Base-by-base conservation (phyloP, 352 stramenopile genomes). In the Nothophytophthora sp. region DNA sequence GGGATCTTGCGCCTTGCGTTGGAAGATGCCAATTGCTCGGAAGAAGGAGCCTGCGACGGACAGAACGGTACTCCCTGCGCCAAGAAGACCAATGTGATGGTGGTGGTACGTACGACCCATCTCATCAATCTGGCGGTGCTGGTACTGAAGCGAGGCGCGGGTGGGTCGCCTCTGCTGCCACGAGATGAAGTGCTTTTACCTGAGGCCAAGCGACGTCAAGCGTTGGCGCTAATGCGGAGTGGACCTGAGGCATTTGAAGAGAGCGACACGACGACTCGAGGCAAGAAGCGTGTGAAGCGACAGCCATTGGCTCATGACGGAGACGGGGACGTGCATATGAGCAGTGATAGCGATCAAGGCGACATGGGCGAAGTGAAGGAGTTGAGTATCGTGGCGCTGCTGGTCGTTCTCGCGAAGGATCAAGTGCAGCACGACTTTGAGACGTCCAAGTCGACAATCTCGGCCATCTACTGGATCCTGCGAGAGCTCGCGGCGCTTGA, bases 391-490 rank as follows among this genome's bases (percentile, higher is more conserved):
- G 58, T 88, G 5, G 62, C 75, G 2, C 54, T 90, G 33, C 63
- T 92, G 4, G 76, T 83, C 19, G 55, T 54, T 0, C 54, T 90
- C 27, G 76, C 73, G 8, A 86, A 85, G 20, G 81, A 92, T 46
- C 77, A 87, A 40, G 66, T 87, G n/a, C 70, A 90, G 28, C 71
- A 86, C 50, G 78, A 90, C 24, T 87, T 92, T 12, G 79, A 90
- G 33, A 88, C 76, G 0, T 86, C 76, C 11, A 92, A 92, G 52
- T 87, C 73, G 11, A 91, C 77, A 1, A 80, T 91, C 25, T 87
- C 82, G 4, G 73, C 76, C 0, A 85, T 92, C 24, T 91, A 92
- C 36, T 92, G 82, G 82, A 84, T 95, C 20, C 42, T 95, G 16
- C 82, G 81, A 13, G 74, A 87, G 37, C 52, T 93, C 13, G 64